Evolutionary conservation across 331 rosid genomes (phyloP), one percentile per base, ranked within the genome.

Genomic region (Stylosanthes scabra): DNA sequence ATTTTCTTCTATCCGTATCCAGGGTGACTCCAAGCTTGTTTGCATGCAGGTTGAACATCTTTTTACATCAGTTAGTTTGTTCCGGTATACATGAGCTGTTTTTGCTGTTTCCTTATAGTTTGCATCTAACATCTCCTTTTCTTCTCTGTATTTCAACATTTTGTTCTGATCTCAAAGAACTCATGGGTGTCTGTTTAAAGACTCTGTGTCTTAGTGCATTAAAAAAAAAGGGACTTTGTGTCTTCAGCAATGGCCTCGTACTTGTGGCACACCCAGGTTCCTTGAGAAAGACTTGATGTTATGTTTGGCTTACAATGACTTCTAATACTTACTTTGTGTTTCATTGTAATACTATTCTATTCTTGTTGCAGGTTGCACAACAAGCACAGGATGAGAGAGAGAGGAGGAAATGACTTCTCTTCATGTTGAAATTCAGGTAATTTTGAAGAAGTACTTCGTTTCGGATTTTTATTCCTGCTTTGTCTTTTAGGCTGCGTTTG

Each of bases 21-120:
- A 76, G 60, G 99, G 99, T 68, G 99, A 94, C 81, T 94, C 99
- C 84, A 94, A 91, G 80, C 99, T 94, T 56, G 90, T 94, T 70
- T 94, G 96, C 84, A 83, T 83, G 96, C 99, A 94, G 99, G 99
- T 94, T 78, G 74, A 88, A 71, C 77, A 16, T 65, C 9, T 39
- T 65, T 54, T 63, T 20, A 28, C 40, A 45, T 56, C 40, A 72
- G 20, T 54, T 59, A 20, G 57, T 72, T 52, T 20, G 12, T 67
- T 74, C 27, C 70, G 10, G 37, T 31, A 37, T 39, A 50, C 66
- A 56, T 62, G 41, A 47, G 68, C 61, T 50, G 13, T 68, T 72
- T 68, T 62, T 31, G 15, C 52, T 44, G 61, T 42, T 74, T 41
- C 57, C 57, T 40, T 25, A 69, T 54, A 68, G 59, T 74, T 15